Evolutionary conservation across 2,329 filamentous ascomycete genomes (phyloP).

Genomic region (Decorospora gaudefroyi): DNA sequence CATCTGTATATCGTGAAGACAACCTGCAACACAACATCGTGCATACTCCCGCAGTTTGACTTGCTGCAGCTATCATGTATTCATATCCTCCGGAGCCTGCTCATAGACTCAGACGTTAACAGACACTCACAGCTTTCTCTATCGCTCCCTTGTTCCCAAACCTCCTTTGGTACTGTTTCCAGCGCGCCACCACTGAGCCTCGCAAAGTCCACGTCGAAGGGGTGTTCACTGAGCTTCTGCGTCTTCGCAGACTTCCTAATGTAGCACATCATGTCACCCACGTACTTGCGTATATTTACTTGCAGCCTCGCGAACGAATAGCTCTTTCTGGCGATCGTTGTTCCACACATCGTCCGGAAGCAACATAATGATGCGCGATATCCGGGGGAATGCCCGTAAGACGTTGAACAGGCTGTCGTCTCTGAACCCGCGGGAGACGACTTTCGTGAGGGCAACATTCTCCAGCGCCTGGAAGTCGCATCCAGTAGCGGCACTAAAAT

Average conservation of each 20-base stretch:
- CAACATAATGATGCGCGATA: slow-evolving; percentile 26
- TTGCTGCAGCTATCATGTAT: too few species aligned
- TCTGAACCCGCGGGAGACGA: slow-evolving; percentile 17
- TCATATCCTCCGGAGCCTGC: too few species aligned
- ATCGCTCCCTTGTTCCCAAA: slow-evolving; percentile 20
- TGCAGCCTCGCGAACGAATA: slow-evolving; percentile 22
- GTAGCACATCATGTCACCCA: slow-evolving; percentile 10
- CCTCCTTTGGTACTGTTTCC: slow-evolving; percentile 13
- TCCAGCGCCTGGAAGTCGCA: slow-evolving; percentile 14
- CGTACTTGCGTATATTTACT: slow-evolving; percentile 28
- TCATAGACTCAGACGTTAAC: too few species aligned
- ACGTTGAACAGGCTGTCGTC: slow-evolving; percentile 28
- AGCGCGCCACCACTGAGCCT: slow-evolving; percentile 7
- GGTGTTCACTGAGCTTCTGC: not conserved
- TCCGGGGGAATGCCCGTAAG: slow-evolving; percentile 23
- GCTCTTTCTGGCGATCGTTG: slow-evolving; percentile 10
- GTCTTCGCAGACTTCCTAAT: slow-evolving; percentile 1
- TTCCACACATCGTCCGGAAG: slow-evolving; percentile 14
- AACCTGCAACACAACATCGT: too few species aligned
- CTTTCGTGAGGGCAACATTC: slow-evolving; percentile 22
- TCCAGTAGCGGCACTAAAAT: slow-evolving; percentile 19
- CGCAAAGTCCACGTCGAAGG: slow-evolving; percentile 21
- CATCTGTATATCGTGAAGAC: too few species aligned
- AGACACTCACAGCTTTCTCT: too few species aligned
- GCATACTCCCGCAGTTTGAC: too few species aligned